A percentile compares a stretch with the other conserved stretches of the same genome.
These are phyloP conservation scores for Microbotryum scabiosae DNA, from an alignment of 1,284 basidiomycete species.

Conservation along the genomic window DNA sequence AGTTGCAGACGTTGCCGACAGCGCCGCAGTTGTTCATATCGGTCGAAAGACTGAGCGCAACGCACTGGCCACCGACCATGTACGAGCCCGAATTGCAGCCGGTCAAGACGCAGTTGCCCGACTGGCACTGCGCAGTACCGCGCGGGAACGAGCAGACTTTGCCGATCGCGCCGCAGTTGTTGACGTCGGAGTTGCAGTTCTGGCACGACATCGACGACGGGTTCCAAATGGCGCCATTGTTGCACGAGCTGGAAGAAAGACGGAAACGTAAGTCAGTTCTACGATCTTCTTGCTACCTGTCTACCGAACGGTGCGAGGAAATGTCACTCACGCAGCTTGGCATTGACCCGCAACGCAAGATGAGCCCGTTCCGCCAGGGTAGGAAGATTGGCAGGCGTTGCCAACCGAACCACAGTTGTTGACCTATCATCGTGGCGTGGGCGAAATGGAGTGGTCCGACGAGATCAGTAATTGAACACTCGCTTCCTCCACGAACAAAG, in stretches of 20 bases:
- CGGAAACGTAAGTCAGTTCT: no score
- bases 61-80: neutral
- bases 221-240: constrained; percentile 12
- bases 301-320: no score
- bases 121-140: neutral
- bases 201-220: constrained; percentile 5
- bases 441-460: neutral
- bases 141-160: constrained; percentile 8
- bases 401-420: constrained; percentile 16
- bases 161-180: constrained; percentile 15
- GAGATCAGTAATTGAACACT: neutral
- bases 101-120: neutral
- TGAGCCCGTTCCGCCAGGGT: constrained; percentile 12
- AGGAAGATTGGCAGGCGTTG: constrained; percentile 16
- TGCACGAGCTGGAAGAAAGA: constrained; percentile 8
- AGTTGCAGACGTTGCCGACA: neutral
- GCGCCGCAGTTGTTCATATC: constrained; percentile 19
- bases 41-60: neutral
- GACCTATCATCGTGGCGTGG: neutral
- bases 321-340: constrained; percentile 3
- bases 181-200: constrained; percentile 4
- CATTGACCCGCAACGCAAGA: constrained; percentile 13
- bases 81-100: neutral
- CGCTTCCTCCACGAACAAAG: neutral
- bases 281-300: no score